phyloP scores from a whole-genome alignment of 139 green algal genomes.

The Micractinium conductrix region DNA sequence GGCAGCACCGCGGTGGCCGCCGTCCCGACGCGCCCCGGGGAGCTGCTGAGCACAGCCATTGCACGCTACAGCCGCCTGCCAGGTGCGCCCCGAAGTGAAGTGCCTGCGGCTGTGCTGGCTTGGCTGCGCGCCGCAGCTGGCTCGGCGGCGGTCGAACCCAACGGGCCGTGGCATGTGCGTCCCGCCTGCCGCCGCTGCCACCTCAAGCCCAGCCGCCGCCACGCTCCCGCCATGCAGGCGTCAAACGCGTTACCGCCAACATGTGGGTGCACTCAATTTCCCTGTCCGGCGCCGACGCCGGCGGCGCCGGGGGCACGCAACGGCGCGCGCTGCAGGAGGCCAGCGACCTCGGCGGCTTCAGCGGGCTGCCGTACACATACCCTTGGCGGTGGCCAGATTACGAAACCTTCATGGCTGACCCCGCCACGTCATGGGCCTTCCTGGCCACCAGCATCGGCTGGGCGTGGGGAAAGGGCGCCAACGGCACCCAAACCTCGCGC shows the following conservation, averaged over 20 bases:
- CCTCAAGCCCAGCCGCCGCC: too few species aligned
- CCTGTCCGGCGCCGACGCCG: too few species aligned
- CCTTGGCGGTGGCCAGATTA: neutral
- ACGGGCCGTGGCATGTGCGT: too few species aligned
- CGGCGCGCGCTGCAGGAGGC: too few species aligned
- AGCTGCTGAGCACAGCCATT: neutral
- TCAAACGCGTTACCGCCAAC: neutral
- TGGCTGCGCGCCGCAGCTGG: too few species aligned
- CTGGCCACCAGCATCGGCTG: constrained; percentile 10
- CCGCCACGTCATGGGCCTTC: constrained; percentile 1
- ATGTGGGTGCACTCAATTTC: constrained; percentile 6
- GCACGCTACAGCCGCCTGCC: neutral
- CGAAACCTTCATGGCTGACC: neutral
- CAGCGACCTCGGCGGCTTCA: too few species aligned
- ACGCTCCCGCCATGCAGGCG: constrained; percentile 6
- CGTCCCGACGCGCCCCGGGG: neutral
- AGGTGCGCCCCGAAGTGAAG: neutral
- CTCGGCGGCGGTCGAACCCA: too few species aligned
- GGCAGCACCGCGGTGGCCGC: neutral
- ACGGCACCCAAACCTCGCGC: neutral
- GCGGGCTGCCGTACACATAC: too few species aligned
- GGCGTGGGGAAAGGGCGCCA: neutral
- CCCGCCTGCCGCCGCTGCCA: too few species aligned
- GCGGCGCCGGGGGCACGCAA: too few species aligned
- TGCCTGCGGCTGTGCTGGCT: too few species aligned